phyloP scores from a whole-genome alignment of 208 protist species.

The Trypanosoma platydactyli region DNA sequence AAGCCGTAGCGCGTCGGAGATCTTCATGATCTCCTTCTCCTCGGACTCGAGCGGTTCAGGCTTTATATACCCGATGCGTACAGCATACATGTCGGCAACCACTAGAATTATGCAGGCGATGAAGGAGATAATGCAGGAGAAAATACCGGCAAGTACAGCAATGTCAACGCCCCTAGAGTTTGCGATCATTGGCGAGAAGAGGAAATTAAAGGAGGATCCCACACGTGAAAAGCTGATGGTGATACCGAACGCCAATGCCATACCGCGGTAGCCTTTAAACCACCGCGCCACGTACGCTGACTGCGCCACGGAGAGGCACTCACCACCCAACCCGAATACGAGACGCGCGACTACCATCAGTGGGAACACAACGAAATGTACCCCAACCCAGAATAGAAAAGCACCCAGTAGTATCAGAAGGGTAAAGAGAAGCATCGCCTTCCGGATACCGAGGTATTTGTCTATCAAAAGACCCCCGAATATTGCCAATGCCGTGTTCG shows the following conservation, averaged over 20 bases:
- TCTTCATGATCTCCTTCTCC: constrained; percentile 30
- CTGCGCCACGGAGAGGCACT: constrained; percentile 87
- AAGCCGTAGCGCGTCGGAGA: constrained; percentile 55
- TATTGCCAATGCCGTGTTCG: constrained; percentile 87
- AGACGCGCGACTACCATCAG: constrained; percentile 79
- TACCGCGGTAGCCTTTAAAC: constrained; percentile 77
- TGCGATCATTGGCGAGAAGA: constrained; percentile 84
- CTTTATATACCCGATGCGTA: constrained; percentile 67
- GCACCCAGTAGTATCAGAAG: constrained; percentile 64
- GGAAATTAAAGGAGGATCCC: constrained; percentile 91
- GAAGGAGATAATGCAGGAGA: constrained; percentile 67
- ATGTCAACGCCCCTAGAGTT: constrained; percentile 43
- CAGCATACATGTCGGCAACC: constrained; percentile 68
- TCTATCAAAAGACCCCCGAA: constrained; percentile 91
- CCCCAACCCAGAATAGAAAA: constrained; percentile 73
- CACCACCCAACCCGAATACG: constrained; percentile 89
- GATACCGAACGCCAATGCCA: constrained; percentile 92
- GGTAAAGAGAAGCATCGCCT: constrained; percentile 80
- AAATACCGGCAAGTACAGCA: constrained; percentile 63
- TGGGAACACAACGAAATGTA: constrained; percentile 55
- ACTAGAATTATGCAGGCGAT: constrained; percentile 58
- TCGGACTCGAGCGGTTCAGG: constrained; percentile 38
- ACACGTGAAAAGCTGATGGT: constrained; percentile 90
- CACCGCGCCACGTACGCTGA: constrained; percentile 92
- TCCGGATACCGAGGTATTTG: constrained; percentile 77